These are phyloP conservation scores for Collybia mongolica DNA, from an alignment of 768 basidiomycete species.

Conservation along the genomic window DNA sequence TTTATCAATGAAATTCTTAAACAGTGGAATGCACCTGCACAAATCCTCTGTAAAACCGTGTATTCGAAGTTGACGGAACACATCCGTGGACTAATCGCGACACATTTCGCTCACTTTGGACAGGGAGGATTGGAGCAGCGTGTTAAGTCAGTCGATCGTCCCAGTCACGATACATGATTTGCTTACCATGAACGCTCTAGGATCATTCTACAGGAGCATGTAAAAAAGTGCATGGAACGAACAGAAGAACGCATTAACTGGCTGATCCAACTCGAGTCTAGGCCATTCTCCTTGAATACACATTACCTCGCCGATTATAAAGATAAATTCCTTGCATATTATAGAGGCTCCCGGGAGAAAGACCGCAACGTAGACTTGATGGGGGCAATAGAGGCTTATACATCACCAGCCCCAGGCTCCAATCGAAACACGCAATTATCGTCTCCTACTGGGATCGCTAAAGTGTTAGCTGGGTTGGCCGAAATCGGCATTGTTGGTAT, in stretches of 20 bases:
- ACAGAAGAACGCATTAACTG: conserved; percentile 43
- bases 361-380: conserved; percentile 23
- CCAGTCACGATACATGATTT: not conserved
- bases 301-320: conserved; percentile 44
- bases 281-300: conserved; percentile 47
- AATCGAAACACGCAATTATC: too few relatives aligned
- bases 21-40: conserved; percentile 50
- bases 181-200: conserved; percentile 25
- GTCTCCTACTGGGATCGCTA: conserved; percentile 7
- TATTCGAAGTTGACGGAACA: conserved; percentile 35
- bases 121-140: conserved; percentile 52
- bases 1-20: conserved; percentile 45
- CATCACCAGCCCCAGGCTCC: not conserved
- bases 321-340: conserved; percentile 48
- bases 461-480: conserved; percentile 32
- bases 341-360: conserved; percentile 40
- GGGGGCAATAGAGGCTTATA: conserved; percentile 22
- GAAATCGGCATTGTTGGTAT: conserved; percentile 37
- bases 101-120: conserved; percentile 52
- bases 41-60: conserved; percentile 41
- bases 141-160: conserved; percentile 28
- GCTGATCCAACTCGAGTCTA: conserved; percentile 42
- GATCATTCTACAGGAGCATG: conserved; percentile 46
- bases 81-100: conserved; percentile 38
- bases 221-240: conserved; percentile 38